Conservation (phyloP, 805 yeast genomes). For the Candida oleophila region DNA sequence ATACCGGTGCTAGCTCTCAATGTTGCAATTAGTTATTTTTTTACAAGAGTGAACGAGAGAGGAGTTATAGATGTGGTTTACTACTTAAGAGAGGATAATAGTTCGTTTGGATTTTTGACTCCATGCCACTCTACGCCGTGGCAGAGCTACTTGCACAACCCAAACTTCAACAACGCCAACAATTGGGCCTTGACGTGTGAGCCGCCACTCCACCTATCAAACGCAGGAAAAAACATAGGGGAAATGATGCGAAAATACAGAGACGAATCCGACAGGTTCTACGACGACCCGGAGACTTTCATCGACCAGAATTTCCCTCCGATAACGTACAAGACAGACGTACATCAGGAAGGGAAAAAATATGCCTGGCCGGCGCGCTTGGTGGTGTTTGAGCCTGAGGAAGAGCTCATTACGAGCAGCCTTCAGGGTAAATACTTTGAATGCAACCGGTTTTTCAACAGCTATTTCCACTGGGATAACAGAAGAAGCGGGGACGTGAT, state of each 20-base stretch:
- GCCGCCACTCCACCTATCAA: constrained; percentile 64
- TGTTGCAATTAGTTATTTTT: constrained; percentile 43
- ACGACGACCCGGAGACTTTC: constrained; percentile 61
- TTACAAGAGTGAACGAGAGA: constrained; percentile 74
- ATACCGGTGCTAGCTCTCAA: constrained; percentile 33
- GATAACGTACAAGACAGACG: neutral
- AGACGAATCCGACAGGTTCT: constrained; percentile 88
- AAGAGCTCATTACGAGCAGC: constrained; percentile 39
- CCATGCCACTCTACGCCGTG: constrained; percentile 99
- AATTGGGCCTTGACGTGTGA: constrained; percentile 87
- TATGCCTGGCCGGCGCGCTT: constrained; percentile 72
- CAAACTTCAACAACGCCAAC: constrained; percentile 23
- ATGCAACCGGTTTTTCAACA: constrained; percentile 65
- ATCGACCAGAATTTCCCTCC: constrained; percentile 53
- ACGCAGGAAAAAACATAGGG: constrained; percentile 8
- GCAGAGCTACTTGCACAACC: constrained; percentile 77
- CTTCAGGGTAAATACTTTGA: constrained; percentile 44
- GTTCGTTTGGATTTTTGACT: constrained; percentile 75
- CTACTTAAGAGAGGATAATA: constrained; percentile 41
- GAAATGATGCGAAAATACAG: constrained; percentile 45
- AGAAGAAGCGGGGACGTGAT: constrained; percentile 79
- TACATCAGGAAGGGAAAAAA: neutral
- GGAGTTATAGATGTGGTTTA: constrained; percentile 76
- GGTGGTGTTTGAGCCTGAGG: constrained; percentile 68
- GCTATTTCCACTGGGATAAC: constrained; percentile 81